These are phyloP conservation scores for Colletotrichum agaves DNA, from an alignment of 2,329 filamentous ascomycete species.

Conservation along the genomic window DNA sequence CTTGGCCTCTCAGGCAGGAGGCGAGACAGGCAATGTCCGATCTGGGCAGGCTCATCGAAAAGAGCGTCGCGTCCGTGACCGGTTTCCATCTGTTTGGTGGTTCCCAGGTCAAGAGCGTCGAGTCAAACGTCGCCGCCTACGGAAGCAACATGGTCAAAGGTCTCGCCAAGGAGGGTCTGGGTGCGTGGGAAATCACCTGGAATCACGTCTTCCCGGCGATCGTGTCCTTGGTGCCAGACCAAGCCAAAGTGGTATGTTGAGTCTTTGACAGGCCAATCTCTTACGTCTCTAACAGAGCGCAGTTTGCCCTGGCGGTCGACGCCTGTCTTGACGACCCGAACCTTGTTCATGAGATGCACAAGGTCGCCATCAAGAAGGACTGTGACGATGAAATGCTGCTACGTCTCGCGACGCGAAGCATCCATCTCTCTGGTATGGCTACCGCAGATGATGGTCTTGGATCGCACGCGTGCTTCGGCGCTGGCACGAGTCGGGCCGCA, in stretches of 20 bases:
- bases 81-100: constrained; percentile 64
- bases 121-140: constrained; percentile 65
- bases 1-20: constrained; percentile 70
- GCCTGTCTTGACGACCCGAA: constrained; percentile 73
- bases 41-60: constrained; percentile 70
- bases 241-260: constrained; percentile 70
- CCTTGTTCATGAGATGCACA: constrained; percentile 70
- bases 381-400: constrained; percentile 71
- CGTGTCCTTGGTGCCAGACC: constrained; percentile 74
- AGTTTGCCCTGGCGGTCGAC: constrained; percentile 79
- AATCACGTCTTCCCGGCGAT: constrained; percentile 76
- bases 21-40: constrained; percentile 67
- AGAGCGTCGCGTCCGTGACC: constrained; percentile 64
- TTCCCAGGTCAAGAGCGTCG: constrained; percentile 60
- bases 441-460: constrained; percentile 71
- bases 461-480: constrained; percentile 71
- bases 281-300: constrained; percentile 37
- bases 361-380: constrained; percentile 64
- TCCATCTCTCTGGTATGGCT: constrained; percentile 72
- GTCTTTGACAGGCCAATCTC: neutral
- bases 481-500: constrained; percentile 68
- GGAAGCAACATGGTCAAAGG: constrained; percentile 74
- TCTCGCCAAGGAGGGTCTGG: constrained; percentile 71
- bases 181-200: constrained; percentile 74
- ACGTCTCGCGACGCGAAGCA: constrained; percentile 77